These are phyloP conservation scores for Furcasterigmium furcatum DNA, from an alignment of 2,329 filamentous ascomycete genomes.

Conservation along the genomic window DNA sequence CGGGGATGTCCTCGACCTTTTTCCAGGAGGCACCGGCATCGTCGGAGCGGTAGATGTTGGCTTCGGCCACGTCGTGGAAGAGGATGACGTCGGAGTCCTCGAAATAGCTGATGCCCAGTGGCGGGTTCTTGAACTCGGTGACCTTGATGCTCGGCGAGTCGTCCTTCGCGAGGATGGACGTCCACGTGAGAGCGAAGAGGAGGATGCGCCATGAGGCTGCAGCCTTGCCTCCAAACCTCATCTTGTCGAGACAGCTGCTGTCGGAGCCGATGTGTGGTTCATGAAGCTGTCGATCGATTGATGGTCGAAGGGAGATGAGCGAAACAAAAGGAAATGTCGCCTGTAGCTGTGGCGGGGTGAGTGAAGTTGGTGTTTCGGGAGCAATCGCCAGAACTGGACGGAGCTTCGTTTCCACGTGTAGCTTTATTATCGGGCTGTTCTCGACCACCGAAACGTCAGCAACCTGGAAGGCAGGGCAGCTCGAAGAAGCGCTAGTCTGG, in stretches of 20 bases:
- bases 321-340: conserved; percentile 1
- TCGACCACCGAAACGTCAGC: too few species aligned
- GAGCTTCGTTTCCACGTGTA: too few species aligned
- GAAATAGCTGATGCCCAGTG: conserved; percentile 79
- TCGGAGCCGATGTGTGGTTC: conserved; percentile 23
- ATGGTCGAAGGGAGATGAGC: conserved; percentile 5
- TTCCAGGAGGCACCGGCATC: conserved; percentile 81
- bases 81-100: conserved; percentile 82
- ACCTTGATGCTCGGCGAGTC: conserved; percentile 59
- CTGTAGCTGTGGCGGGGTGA: too few species aligned
- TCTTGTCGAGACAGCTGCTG: conserved; percentile 36
- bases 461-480: too few species aligned
- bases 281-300: conserved; percentile 33
- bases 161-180: conserved; percentile 50
- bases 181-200: conserved; percentile 32
- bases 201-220: conserved; percentile 45
- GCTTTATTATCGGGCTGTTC: too few species aligned
- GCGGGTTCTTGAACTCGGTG: conserved; percentile 63
- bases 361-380: too few species aligned
- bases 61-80: conserved; percentile 62
- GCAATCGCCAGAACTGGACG: too few species aligned
- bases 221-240: conserved; percentile 50
- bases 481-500: too few species aligned
- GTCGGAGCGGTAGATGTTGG: conserved; percentile 71
- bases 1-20: conserved; percentile 59